These are phyloP conservation scores for Aleurites moluccanus DNA, from an alignment of 441 rosid genomes.

Conservation along the genomic window DNA sequence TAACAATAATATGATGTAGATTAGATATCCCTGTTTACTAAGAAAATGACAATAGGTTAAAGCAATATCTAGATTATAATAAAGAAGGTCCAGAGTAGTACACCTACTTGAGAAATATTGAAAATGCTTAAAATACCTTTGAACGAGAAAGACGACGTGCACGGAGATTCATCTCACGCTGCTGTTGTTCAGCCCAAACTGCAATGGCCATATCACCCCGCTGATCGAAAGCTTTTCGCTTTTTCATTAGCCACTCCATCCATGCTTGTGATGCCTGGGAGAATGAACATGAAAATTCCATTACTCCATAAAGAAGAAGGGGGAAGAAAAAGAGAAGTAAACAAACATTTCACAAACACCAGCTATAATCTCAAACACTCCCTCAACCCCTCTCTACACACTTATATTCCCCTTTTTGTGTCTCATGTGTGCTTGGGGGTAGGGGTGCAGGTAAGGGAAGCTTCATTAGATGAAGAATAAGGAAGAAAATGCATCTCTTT, in stretches of 20 bases:
- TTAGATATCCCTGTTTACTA: not conserved
- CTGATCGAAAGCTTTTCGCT: constrained; percentile 93
- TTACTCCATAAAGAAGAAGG: not conserved
- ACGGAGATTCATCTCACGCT: constrained; percentile 78
- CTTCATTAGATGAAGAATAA: not conserved
- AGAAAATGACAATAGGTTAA: not conserved
- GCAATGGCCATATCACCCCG: constrained; percentile 94
- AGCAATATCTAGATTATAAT: not conserved
- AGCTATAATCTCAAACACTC: not conserved
- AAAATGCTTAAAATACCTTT: constrained; percentile 48
- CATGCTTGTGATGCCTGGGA: constrained; percentile 94
- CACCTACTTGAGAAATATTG: constrained; percentile 11
- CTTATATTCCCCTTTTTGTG: not conserved
- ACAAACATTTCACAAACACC: not conserved
- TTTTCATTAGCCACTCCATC: constrained; percentile 95
- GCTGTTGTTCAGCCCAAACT: constrained; percentile 99
- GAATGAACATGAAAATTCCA: not conserved
- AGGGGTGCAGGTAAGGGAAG: not conserved
- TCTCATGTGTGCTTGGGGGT: not conserved
- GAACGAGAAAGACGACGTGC: constrained; percentile 89
- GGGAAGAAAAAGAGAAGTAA: not conserved
- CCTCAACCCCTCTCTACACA: not conserved
- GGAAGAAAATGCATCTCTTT: not conserved
- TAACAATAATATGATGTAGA: not conserved
- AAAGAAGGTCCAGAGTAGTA: constrained; percentile 11